Base-by-base conservation (phyloP, 192 early-diverging fungal species). In the Obelidium mucronatum region DNA sequence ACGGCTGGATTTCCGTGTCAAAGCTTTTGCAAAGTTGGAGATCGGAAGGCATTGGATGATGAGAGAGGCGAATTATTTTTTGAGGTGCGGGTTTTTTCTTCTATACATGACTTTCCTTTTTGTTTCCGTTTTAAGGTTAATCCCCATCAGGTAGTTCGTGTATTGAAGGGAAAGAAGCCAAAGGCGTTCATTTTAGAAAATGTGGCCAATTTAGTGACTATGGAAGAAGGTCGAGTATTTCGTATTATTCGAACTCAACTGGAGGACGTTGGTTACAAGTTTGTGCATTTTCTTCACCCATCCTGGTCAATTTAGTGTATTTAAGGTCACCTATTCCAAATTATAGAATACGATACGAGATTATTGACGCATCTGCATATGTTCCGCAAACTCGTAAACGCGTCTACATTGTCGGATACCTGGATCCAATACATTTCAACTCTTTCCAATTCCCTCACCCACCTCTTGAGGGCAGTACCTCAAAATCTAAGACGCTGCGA, bases 1-100 rank as follows among this genome's bases (percentile, higher is more conserved):
- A 69, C 67, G 24, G 67, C 67, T 3, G 67, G 67, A 19, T 69
- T 69, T 53, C 67, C 67, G 39, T 69, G 67, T n/a, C 67, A 69
- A 33, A 33, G 26, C 8, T 69, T 69, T 28, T 69, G 67, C 33
- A 69, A 69, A 30, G 67, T 69, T 31, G 67, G 67, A 1, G 52
- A 54, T 35, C 28, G 42, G 26, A 69, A 40, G 17, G 67, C 42
- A 26, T 36, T 69, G 52, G 44, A 69, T 17, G 67, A 69, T 48
- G 24, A 48, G 22, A 48, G 67, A 33, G 67, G 67, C 28, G 67
- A 69, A 28, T 40, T 69, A 11, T 69, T 69, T 54, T 69, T 69
- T 35, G 67, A 69, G 67, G 67, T 69, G 34, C n/a, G n/a, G n/a
- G n/a, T n/a, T 24, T 40, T 2, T 8, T 39, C 24, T 66, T 24